Evolutionary conservation across 2,329 filamentous ascomycete genomes (phyloP), one percentile per base, ranked within the genome.

Genomic region (Fusarium metavorans): DNA sequence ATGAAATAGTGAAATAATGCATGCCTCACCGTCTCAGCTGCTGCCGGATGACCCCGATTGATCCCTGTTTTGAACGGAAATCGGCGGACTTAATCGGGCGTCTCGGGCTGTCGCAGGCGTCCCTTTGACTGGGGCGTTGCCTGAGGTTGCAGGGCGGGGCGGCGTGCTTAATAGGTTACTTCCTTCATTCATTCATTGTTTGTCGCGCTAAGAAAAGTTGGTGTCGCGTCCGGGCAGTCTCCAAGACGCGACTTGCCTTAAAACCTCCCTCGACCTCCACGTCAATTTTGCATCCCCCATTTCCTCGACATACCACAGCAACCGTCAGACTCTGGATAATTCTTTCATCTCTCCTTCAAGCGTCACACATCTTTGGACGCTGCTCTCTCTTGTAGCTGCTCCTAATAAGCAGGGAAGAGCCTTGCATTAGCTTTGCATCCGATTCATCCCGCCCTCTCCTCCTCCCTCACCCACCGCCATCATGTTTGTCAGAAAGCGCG

Each of bases 401-500:
- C 69, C 68, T 45, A 68, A 68, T 74, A 70, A 76, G 76, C 73
- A 75, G 70, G 70, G 72, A 74, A 73, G 41, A 77, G 70, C 70
- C 75, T 72, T 76, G 73, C 71, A 73, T 71, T 57, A 64, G 43
- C 34, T 68, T 71, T 72, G 66, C 66, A 69, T 74, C 66, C 69
- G 70, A 69, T 67, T 70, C 60, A 65, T 73, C 73, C 69, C 64
- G 50, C 68, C 62, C 64, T 64, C 69, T 70, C 66, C 68, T 71
- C 67, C 64, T 73, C 64, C 70, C 35, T 71, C 70, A 61, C 50
- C 72, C 75, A 74, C 75, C 75, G 75, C 79, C 85, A 82, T 79
- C 80, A 91, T 91, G 89, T 91, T 88, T 82, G 89, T 91, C 82
- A 88, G 87, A 82, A 91, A 91, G 87, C 87, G 89, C 82, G 89